Evolutionary conservation across 257 asterid species (phyloP).

Genomic region (Cynanchum wilfordii): DNA sequence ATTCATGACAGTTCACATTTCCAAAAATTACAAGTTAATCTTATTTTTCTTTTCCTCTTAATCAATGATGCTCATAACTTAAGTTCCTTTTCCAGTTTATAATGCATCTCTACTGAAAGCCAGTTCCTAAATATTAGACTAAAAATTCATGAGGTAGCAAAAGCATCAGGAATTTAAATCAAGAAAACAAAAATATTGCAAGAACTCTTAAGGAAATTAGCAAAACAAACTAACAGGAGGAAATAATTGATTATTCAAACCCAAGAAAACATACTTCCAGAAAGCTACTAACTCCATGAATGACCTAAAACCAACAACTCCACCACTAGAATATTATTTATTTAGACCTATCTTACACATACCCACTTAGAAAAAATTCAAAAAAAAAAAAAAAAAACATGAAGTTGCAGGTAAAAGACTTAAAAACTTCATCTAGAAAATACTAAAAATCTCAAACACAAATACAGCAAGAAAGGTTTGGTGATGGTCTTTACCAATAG

Average conservation of each 20-base stretch:
- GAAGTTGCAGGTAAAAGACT: conserved; percentile 9
- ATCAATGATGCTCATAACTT: not conserved
- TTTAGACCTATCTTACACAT: not conserved
- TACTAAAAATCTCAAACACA: too few relatives aligned
- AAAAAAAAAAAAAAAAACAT: conserved; percentile 7
- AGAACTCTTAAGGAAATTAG: not conserved
- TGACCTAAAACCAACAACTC: conserved; percentile 12
- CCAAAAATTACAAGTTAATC: not conserved
- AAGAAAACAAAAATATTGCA: not conserved
- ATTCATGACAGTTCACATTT: not conserved
- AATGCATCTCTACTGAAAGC: not conserved
- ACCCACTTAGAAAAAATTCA: not conserved
- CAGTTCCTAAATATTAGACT: not conserved
- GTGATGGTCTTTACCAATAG: not conserved
- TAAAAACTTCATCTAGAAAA: conserved; percentile 2
- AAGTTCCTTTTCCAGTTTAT: not conserved
- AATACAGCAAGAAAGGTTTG: not conserved
- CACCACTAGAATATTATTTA: not conserved
- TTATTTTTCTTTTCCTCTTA: not conserved
- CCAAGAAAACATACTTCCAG: not conserved
- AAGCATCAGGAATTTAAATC: not conserved
- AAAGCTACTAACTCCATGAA: conserved; percentile 13
- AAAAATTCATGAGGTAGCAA: not conserved
- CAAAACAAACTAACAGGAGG: not conserved
- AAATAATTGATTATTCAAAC: not conserved